Conservation (phyloP, 208 protist species). For the Wallacemonas sp. region DNA sequence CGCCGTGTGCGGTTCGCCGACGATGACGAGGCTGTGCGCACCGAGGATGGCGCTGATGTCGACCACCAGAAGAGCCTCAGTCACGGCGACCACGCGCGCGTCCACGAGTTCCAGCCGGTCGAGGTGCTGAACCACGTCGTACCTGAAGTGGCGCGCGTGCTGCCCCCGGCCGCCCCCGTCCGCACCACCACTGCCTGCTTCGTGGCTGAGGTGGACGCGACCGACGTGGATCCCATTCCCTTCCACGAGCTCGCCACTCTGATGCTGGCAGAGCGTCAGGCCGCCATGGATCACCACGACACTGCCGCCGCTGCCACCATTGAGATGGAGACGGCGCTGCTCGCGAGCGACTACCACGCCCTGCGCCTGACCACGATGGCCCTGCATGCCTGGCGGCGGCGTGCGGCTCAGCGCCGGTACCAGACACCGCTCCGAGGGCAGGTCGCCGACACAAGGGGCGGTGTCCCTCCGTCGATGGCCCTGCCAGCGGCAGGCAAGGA, state of each 20-base stretch:
- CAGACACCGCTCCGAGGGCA: too few relatives aligned
- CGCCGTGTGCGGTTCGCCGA: conserved; percentile 7
- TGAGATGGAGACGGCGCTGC: not conserved
- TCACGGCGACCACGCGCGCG: too few relatives aligned
- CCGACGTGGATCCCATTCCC: not conserved
- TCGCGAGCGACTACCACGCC: conserved; percentile 11
- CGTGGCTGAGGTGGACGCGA: not conserved
- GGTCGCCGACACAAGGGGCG: too few relatives aligned
- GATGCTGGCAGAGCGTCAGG: not conserved
- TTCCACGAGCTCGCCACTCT: conserved; percentile 1
- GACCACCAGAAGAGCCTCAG: too few relatives aligned
- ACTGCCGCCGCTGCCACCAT: not conserved
- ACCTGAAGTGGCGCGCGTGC: too few relatives aligned
- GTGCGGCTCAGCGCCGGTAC: too few relatives aligned
- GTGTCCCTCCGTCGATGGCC: too few relatives aligned
- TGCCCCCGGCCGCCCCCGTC: too few relatives aligned
- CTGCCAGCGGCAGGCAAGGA: too few relatives aligned
- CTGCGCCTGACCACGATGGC: not conserved
- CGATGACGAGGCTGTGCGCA: not conserved
- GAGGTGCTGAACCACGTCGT: too few relatives aligned
- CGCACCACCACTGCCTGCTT: too few relatives aligned
- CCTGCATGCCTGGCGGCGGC: conserved; percentile 2
- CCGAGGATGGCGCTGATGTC: not conserved
- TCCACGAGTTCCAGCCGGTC: too few relatives aligned
- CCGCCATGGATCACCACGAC: not conserved